These are phyloP conservation scores for Globisporangium carolinianum DNA, from an alignment of 352 stramenopile genomes.

Conservation along the genomic window DNA sequence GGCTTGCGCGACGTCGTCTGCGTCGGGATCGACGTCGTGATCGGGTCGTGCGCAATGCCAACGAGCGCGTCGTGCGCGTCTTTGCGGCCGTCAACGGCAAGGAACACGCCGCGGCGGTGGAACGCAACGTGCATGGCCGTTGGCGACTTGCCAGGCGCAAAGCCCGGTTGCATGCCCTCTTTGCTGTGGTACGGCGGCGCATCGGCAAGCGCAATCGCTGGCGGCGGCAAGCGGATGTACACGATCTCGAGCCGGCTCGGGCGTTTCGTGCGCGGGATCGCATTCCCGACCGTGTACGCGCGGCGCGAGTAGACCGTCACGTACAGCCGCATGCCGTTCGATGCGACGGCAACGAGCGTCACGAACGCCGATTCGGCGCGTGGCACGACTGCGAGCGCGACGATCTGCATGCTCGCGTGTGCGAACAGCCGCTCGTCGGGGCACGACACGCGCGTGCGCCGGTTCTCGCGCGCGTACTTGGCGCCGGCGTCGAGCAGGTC, in stretches of 20 bases:
- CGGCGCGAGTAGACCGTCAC: conserved; percentile 83
- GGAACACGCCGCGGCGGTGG: conserved; percentile 72
- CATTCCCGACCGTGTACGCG: conserved; percentile 30
- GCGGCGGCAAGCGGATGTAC: conserved; percentile 76
- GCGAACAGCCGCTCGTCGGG: conserved; percentile 80
- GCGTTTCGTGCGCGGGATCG: conserved; percentile 39
- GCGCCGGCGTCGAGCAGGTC: conserved; percentile 64
- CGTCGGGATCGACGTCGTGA: conserved; percentile 57
- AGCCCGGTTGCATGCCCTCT: conserved; percentile 82
- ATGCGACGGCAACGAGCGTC: conserved; percentile 90
- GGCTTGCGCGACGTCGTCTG: conserved; percentile 50
- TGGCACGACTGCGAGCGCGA: conserved; percentile 55
- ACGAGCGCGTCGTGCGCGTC: conserved; percentile 78
- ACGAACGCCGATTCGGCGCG: conserved; percentile 77
- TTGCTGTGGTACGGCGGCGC: conserved; percentile 80
- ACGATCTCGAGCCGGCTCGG: conserved; percentile 68
- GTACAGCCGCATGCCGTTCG: conserved; percentile 93
- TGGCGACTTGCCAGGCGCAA: conserved; percentile 70
- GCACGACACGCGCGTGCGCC: conserved; percentile 74
- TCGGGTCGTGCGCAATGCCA: conserved; percentile 64
- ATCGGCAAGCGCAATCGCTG: conserved; percentile 57
- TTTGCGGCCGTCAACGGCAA: conserved; percentile 69
- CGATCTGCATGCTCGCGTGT: conserved; percentile 50
- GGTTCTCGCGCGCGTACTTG: conserved; percentile 80
- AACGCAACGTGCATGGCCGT: conserved; percentile 73